A percentile compares a stretch with the other conserved stretches of the same genome.
Conservation (phyloP, 2,329 filamentous ascomycete genomes). For the Epichloe glyceriae region DNA sequence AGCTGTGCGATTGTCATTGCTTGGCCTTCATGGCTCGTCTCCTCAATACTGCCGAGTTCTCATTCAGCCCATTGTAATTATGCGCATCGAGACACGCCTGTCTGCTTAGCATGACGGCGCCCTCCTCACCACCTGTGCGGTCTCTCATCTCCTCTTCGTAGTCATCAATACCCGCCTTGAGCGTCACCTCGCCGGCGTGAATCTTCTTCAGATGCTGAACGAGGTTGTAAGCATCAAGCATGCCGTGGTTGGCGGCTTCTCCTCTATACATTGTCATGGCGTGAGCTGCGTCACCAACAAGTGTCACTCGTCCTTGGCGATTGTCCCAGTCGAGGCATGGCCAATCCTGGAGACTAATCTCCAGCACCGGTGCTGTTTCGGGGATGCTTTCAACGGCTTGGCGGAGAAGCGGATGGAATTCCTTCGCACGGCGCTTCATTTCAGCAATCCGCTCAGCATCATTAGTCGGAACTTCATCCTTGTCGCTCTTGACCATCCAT, state of each 20-base stretch:
- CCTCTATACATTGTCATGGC: slow-evolving; percentile 44
- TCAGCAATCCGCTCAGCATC: slow-evolving; percentile 20
- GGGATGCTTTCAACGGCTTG: slow-evolving; percentile 30
- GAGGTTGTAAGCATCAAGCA: slow-evolving; percentile 24
- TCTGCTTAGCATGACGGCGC: slow-evolving; percentile 18
- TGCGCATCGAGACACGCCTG: slow-evolving; percentile 22
- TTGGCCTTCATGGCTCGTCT: slow-evolving; percentile 10
- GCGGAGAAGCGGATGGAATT: slow-evolving; percentile 25
- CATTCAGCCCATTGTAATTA: slow-evolving; percentile 17
- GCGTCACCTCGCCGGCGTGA: slow-evolving; percentile 5
- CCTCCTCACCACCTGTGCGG: slow-evolving; percentile 10
- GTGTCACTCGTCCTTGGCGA: slow-evolving; percentile 28
- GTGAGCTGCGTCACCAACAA: slow-evolving; percentile 42
- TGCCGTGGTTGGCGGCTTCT: slow-evolving; percentile 27
- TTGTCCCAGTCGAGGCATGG: slow-evolving; percentile 28
- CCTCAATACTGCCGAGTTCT: slow-evolving; percentile 19
- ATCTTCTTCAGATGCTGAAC: slow-evolving; percentile 11
- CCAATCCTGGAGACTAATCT: slow-evolving; percentile 24
- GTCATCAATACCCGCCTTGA: slow-evolving; percentile 10
- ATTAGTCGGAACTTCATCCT: slow-evolving; percentile 21
- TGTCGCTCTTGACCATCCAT: slow-evolving; percentile 26
- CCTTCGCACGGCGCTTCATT: slow-evolving; percentile 25
- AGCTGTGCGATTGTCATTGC: neutral
- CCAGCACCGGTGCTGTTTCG: slow-evolving; percentile 22
- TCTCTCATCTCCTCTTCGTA: slow-evolving; percentile 21